Percentiles rank a stretch among this genome's conserved stretches.
Conservation (phyloP, 2,329 filamentous ascomycete genomes). For the Hymenoscyphus salicellus region DNA sequence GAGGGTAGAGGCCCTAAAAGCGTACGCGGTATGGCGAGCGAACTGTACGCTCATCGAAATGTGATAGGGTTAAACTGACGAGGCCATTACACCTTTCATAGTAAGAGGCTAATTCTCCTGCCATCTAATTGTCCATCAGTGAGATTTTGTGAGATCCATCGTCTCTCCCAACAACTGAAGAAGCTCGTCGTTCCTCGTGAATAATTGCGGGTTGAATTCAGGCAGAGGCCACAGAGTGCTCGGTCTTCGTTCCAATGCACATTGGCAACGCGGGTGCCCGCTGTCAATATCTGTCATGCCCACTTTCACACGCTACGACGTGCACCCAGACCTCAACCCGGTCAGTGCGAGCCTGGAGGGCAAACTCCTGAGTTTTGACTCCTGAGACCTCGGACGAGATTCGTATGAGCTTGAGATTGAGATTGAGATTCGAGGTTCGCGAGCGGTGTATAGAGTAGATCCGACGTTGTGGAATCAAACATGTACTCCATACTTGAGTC, state of each 20-base stretch:
- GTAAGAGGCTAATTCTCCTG: not conserved
- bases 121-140: too few relatives aligned
- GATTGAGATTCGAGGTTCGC: not conserved
- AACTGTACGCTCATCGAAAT: not conserved
- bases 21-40: not conserved
- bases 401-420: not conserved
- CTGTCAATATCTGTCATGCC: slow-evolving; percentile 3
- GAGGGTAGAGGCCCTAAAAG: not conserved
- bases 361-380: not conserved
- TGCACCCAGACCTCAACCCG: not conserved
- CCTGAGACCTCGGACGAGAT: not conserved
- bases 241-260: not conserved
- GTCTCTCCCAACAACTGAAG: not conserved
- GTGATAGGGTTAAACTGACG: not conserved
- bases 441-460: not conserved
- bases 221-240: not conserved
- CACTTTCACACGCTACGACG: not conserved
- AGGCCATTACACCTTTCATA: not conserved
- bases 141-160: not conserved
- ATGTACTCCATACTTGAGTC: not conserved
- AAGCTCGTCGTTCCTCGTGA: not conserved
- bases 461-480: not conserved
- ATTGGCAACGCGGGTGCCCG: not conserved
- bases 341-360: not conserved
- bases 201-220: not conserved